Evolutionary conservation across 1,284 basidiomycete genomes (phyloP), one percentile per base, ranked within the genome.

Genomic region (Fomitiporia mediterranea): DNA sequence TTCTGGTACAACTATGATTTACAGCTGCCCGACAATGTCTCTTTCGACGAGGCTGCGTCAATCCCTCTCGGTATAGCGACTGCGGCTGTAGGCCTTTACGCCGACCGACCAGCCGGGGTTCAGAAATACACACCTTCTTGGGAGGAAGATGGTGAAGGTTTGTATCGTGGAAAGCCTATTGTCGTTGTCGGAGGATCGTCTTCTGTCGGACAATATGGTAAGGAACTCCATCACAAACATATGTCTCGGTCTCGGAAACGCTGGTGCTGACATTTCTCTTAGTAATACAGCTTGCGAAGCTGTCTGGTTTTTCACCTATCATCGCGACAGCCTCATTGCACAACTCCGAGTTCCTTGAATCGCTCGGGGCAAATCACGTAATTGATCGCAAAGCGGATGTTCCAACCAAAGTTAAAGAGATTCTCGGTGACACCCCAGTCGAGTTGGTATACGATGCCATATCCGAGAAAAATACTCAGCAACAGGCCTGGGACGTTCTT

Each of bases 231-330:
- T n/a, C n/a, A n/a, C n/a, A n/a, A n/a, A 17, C 21, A 23, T 43
- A 19, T 38, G 28, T 11, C 13, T 42, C 3, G 5, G 30, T 34
- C 8, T 21, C 11, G 34, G 15, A 21, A 6, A 9, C 78, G 74
- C 60, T 65, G 5, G 21, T 50, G 11, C 2, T 34, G n/a, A 7
- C n/a, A 37, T 42, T 40, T 13, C 27, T 15, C 48, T 9, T 32
- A 57, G 56, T 32, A 37, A 47, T 57, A 48, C 83, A 84, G 63
- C 64, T 84, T 9, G 79, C 78, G 3, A 77, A 70, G 59, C 61
- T 78, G 27, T 74, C 77, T 0, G 81, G 80, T 0, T 81, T 80
- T 70, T 73, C 70, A 3, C 76, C 74, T 0, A 79, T 83, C 57
- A 76, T 84, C 51, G 68, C 78, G 5, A 81, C 78, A 1, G 73